Evolutionary conservation across 2,329 filamentous ascomycete species (phyloP).

Genomic region (Epichloe hybrida): DNA sequence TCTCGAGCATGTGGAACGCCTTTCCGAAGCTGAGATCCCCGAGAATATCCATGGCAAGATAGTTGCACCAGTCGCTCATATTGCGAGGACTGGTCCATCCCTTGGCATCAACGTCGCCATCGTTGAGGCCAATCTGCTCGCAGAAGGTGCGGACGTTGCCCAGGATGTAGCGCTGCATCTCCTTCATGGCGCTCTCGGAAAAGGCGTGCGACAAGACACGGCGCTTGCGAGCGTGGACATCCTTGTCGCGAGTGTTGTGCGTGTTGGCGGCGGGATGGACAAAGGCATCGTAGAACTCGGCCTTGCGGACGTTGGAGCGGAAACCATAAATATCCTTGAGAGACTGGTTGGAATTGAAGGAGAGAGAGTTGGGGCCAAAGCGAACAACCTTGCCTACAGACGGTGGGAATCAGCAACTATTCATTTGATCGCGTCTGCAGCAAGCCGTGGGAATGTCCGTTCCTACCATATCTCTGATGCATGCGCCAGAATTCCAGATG

Average conservation of each 20-base stretch:
- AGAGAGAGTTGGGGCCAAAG: constrained; percentile 64
- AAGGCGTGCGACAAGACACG: constrained; percentile 61
- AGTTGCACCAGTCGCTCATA: constrained; percentile 51
- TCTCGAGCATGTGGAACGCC: constrained; percentile 48
- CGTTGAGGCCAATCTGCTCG: constrained; percentile 34
- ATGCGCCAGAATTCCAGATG: constrained; percentile 59
- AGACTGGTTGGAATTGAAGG: constrained; percentile 59
- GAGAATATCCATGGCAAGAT: constrained; percentile 49
- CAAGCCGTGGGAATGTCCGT: background rate
- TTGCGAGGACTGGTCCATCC: constrained; percentile 46
- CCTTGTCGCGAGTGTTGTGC: constrained; percentile 57
- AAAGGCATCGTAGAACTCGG: constrained; percentile 61
- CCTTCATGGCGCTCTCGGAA: constrained; percentile 49
- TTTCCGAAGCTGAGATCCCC: constrained; percentile 49
- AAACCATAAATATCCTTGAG: constrained; percentile 55
- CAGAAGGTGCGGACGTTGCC: constrained; percentile 55
- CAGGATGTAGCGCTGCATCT: constrained; percentile 55
- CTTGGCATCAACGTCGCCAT: constrained; percentile 31
- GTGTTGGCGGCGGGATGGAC: constrained; percentile 59
- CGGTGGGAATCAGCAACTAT: background rate
- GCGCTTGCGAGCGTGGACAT: constrained; percentile 55
- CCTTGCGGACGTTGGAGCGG: constrained; percentile 50
- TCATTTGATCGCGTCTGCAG: no score
- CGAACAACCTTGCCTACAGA: constrained; percentile 50
- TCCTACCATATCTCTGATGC: constrained; percentile 55